Evolutionary conservation across 495 filamentous ascomycete genomes (phyloP).

Genomic region (Neurospora cerealis): DNA sequence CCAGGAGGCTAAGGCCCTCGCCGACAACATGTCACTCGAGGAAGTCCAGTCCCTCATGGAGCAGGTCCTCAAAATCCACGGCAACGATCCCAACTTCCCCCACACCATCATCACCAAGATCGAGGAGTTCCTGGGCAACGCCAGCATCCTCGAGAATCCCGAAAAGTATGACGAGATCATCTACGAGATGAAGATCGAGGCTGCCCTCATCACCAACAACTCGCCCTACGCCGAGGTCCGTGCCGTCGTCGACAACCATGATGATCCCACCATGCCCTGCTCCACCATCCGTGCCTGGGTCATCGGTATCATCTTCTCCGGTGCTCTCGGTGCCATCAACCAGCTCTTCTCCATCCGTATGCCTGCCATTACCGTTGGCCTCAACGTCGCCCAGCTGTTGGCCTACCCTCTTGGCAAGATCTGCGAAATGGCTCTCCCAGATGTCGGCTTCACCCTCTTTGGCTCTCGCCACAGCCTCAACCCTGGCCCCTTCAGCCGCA

Average conservation of each 20-base stretch:
- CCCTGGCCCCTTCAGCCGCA: slow-evolving; percentile 37
- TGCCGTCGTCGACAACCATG: slow-evolving; percentile 35
- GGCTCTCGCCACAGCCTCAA: slow-evolving; percentile 30
- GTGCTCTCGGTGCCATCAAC: slow-evolving; percentile 25
- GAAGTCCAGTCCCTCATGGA: slow-evolving; percentile 19
- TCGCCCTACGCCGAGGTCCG: slow-evolving; percentile 39
- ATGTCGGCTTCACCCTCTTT: slow-evolving; percentile 26
- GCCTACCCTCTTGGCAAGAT: slow-evolving; percentile 29
- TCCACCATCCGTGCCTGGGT: slow-evolving; percentile 27
- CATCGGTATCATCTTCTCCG: slow-evolving; percentile 25
- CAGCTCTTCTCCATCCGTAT: slow-evolving; percentile 29
- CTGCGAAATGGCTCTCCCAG: slow-evolving; percentile 23
- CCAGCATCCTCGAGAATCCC: slow-evolving; percentile 16
- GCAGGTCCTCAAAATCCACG: slow-evolving; percentile 25
- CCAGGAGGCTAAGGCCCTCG: slow-evolving; percentile 15
- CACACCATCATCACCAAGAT: slow-evolving; percentile 20
- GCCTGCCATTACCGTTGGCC: slow-evolving; percentile 19
- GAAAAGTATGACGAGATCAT: slow-evolving; percentile 22
- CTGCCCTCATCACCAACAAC: slow-evolving; percentile 31
- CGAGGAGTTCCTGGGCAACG: slow-evolving; percentile 25
- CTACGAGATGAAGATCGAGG: slow-evolving; percentile 32
- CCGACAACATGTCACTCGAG: slow-evolving; percentile 15
- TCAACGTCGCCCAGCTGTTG: slow-evolving; percentile 28
- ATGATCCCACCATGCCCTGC: slow-evolving; percentile 22
- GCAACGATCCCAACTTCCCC: slow-evolving; percentile 30